Base-by-base conservation (phyloP, 2,329 filamentous ascomycete species). In the Phialophora expanda region DNA sequence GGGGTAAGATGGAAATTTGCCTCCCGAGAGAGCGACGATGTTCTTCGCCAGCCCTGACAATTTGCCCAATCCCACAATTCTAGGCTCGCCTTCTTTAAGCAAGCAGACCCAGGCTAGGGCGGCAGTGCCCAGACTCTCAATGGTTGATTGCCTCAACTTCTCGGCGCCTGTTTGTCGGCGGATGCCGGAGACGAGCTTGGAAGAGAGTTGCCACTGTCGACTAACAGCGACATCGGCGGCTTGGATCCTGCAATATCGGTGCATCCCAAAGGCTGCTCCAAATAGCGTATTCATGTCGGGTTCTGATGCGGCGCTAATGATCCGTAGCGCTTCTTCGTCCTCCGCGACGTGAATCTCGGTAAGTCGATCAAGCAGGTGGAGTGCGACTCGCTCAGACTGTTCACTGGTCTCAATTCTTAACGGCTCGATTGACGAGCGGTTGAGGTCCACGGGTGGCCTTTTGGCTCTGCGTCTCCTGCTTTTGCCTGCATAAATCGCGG, bases 161-260 rank as follows among this genome's bases (percentile, higher is more conserved):
- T 48, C 22, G 22, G 26, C 17, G 6, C 50, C 32, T 26, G 26
- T n/a, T 20, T 28, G 32, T 5, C 22, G 32, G n/a, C 34, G 26
- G 17, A 46, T 5, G 17, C 54, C 34, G 30, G 46, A 34, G 3
- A 58, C 41, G 11, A 61, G 48, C 24, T 54, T 50, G 7, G 51
- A 58, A 3, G 64, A 66, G 17, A 66, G 59, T 32, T 62, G 64
- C 64, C 64, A 66, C 34, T 66, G 64, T n/a, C 56, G 64, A 26
- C 53, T 62, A 28, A 66, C 22, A 20, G 55, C 59, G 4, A 66
- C 64, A 32, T 66, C 64, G 11, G 64, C 64, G 0, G 64, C 64
- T 30, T 66, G 64, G 17, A 66, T 62, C 14, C 64, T 51, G 28
- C 34, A 66, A 34, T 58, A 62, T 5, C 57, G 63, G 44, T 65